Conservation (phyloP, 2,329 filamentous ascomycete species). For the Sporothrix schenckii region DNA sequence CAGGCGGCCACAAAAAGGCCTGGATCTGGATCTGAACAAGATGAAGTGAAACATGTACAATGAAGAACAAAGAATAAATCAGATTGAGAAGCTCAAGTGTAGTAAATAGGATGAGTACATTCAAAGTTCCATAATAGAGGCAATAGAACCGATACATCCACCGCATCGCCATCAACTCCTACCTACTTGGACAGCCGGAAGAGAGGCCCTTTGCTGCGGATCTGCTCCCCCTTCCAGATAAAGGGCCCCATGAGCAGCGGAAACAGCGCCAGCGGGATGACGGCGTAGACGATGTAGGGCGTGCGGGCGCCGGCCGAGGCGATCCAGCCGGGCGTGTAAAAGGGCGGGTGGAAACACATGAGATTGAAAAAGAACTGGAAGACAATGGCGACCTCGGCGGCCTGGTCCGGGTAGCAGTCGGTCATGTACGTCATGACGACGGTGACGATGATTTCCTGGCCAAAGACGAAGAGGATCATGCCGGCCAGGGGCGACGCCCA, state of each 20-base stretch:
- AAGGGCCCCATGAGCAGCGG: constrained; percentile 32
- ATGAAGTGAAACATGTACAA: neutral
- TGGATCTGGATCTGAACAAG: neutral
- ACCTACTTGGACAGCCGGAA: constrained; percentile 14
- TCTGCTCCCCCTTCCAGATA: constrained; percentile 35
- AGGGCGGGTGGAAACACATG: constrained; percentile 35
- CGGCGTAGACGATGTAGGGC: constrained; percentile 29
- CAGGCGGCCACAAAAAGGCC: neutral
- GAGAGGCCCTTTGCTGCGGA: constrained; percentile 28
- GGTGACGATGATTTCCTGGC: constrained; percentile 35
- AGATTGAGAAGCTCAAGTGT: neutral
- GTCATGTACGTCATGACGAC: constrained; percentile 36
- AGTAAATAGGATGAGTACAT: neutral
- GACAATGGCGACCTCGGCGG: constrained; percentile 35
- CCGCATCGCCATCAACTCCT: too few species aligned
- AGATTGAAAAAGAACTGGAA: constrained; percentile 37
- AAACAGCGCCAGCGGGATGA: constrained; percentile 26
- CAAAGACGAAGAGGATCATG: constrained; percentile 30
- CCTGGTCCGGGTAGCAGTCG: constrained; percentile 35
- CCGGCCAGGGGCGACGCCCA: constrained; percentile 31
- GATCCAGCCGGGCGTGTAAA: constrained; percentile 36
- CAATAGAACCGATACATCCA: too few species aligned
- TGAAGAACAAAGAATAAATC: neutral
- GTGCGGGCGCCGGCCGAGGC: constrained; percentile 30
- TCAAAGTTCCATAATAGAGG: neutral